phyloP scores from a whole-genome alignment of 2,329 filamentous ascomycete genomes.

The Phymatotrichopsis omnivora region DNA sequence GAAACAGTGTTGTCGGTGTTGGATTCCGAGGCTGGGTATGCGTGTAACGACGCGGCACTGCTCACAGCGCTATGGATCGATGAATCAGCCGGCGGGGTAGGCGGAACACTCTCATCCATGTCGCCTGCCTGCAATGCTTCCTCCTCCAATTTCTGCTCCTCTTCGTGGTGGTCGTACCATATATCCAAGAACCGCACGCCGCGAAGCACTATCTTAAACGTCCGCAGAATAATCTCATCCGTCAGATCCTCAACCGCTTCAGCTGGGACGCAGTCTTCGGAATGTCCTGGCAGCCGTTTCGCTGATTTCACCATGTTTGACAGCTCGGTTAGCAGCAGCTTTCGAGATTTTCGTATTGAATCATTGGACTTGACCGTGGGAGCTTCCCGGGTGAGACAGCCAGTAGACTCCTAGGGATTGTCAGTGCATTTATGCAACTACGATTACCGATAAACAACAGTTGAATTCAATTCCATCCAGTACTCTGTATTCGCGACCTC shows the following conservation, averaged over 20 bases:
- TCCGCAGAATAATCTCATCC: constrained; percentile 87
- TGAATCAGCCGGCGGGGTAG: constrained; percentile 53
- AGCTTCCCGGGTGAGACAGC: constrained; percentile 78
- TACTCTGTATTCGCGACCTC: too few relatives aligned
- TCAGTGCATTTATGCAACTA: constrained; percentile 10
- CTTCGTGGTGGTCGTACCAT: constrained; percentile 40
- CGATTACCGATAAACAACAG: too few relatives aligned
- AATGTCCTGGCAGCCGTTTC: constrained; percentile 67
- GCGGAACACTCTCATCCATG: constrained; percentile 43
- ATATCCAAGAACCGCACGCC: constrained; percentile 84
- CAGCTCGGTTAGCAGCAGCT: constrained; percentile 78
- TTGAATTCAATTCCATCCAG: too few relatives aligned
- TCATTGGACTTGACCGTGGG: constrained; percentile 64
- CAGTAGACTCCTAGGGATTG: constrained; percentile 67
- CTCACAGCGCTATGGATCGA: constrained; percentile 28
- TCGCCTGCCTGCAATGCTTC: constrained; percentile 40
- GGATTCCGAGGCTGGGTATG: constrained; percentile 7
- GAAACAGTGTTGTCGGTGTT: constrained; percentile 13
- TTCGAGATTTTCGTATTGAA: constrained; percentile 66
- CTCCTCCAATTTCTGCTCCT: constrained; percentile 19
- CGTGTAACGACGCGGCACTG: constrained; percentile 6
- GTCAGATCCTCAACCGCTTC: constrained; percentile 59
- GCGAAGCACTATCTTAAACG: constrained; percentile 87
- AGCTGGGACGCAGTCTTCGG: constrained; percentile 27
- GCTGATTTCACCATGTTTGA: constrained; percentile 81